Evolutionary conservation across 495 filamentous ascomycete species (phyloP).

Genomic region (Daldinia loculata): DNA sequence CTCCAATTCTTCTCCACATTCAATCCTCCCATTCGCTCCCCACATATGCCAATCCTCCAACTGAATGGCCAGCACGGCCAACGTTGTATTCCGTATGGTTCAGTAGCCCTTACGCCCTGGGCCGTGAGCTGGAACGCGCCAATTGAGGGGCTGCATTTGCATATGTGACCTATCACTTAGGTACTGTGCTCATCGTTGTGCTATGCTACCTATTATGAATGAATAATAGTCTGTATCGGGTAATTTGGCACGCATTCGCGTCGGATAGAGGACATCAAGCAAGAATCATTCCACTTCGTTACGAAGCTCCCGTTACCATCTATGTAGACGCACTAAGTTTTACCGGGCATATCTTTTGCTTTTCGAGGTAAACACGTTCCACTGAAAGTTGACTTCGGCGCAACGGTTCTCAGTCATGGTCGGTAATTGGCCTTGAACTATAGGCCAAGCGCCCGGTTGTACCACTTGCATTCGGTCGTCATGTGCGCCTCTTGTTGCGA

Average conservation of each 20-base stretch:
- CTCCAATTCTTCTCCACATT: slow-evolving; percentile 36
- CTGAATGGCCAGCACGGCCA: slow-evolving; percentile 22
- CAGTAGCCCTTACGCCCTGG: slow-evolving; percentile 30
- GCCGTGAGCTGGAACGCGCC: slow-evolving; percentile 13
- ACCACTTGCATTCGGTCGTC: slow-evolving; percentile 24
- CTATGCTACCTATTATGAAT: slow-evolving; percentile 8
- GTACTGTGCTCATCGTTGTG: slow-evolving; percentile 16
- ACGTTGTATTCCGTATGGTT: slow-evolving; percentile 28
- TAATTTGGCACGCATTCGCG: slow-evolving; percentile 11
- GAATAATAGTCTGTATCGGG: slow-evolving; percentile 23
- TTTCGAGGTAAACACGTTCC: slow-evolving; percentile 20
- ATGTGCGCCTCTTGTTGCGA: slow-evolving; percentile 34
- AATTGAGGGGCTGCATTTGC: slow-evolving; percentile 12
- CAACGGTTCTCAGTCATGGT: background rate
- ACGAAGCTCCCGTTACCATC: slow-evolving; percentile 17
- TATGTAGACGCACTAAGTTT: slow-evolving; percentile 13
- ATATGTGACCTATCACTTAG: slow-evolving; percentile 22
- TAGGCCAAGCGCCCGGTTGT: slow-evolving; percentile 24
- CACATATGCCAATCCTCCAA: slow-evolving; percentile 29
- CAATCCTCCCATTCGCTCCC: slow-evolving; percentile 36
- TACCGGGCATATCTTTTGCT: slow-evolving; percentile 25
- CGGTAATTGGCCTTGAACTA: slow-evolving; percentile 18
- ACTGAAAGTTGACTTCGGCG: slow-evolving; percentile 20
- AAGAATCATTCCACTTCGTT: slow-evolving; percentile 19
- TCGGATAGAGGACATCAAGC: slow-evolving; percentile 21